phyloP scores from a whole-genome alignment of 306 rosid species.

The Lithocarpus polystachyus region DNA sequence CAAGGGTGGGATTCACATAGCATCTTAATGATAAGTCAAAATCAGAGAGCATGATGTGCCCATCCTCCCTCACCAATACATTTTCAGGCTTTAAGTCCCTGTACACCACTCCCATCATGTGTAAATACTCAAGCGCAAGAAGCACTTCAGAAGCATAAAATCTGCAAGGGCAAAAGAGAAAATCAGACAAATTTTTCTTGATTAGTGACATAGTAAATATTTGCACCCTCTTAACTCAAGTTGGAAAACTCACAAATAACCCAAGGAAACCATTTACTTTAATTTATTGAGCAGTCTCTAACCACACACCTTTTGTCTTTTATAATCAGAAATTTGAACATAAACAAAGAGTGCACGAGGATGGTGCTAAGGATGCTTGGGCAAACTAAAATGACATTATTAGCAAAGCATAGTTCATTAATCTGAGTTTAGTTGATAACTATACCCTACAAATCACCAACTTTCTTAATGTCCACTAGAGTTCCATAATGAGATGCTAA shows the following conservation, averaged over 20 bases:
- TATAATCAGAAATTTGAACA: background rate
- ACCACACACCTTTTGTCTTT: no score
- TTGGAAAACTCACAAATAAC: no score
- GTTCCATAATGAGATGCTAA: background rate
- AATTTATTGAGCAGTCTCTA: no score
- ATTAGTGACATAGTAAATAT: background rate
- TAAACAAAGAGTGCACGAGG: background rate
- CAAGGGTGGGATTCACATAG: conserved; percentile 53
- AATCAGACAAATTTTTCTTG: background rate
- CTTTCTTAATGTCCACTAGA: background rate
- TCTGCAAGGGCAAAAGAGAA: conserved; percentile 24
- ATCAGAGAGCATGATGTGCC: conserved; percentile 65
- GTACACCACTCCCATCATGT: conserved; percentile 75
- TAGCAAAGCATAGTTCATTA: background rate
- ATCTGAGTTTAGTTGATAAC: background rate
- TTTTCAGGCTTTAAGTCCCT: conserved; percentile 61
- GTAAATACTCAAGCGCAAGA: conserved; percentile 56
- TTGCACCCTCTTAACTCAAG: no score
- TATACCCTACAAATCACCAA: background rate
- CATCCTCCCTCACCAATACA: conserved; percentile 58
- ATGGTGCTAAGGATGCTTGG: no score
- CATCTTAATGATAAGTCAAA: conserved; percentile 54
- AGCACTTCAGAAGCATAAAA: conserved; percentile 63
- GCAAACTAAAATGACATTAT: background rate
- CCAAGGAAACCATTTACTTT: no score